A percentile compares a stretch with the other conserved stretches of the same genome.
These are phyloP conservation scores for Cystoderma amianthinum DNA, from an alignment of 768 basidiomycete genomes.

Conservation along the genomic window DNA sequence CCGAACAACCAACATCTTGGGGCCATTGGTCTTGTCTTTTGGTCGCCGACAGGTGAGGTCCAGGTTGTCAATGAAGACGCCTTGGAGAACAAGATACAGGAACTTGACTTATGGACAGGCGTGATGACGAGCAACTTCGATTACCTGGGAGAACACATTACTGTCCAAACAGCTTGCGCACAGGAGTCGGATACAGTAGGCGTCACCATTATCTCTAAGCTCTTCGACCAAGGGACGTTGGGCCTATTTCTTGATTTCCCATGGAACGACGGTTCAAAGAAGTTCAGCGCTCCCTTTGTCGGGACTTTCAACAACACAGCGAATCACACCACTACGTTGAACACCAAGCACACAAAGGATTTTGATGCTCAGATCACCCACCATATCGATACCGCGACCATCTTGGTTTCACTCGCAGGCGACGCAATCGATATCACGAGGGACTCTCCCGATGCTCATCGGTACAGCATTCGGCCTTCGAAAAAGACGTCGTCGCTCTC, in stretches of 20 bases:
- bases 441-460: constrained; percentile 34
- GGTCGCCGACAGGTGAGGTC: constrained; percentile 15
- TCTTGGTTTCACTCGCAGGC: constrained; percentile 36
- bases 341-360: constrained; percentile 7
- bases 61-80: constrained; percentile 29
- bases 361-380: constrained; percentile 34
- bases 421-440: constrained; percentile 30
- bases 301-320: constrained; percentile 40
- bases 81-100: constrained; percentile 27
- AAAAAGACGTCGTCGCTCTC: constrained; percentile 19
- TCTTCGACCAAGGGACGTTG: constrained; percentile 29
- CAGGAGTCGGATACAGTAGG: constrained; percentile 32
- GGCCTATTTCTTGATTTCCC: constrained; percentile 53
- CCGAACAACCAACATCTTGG: constrained; percentile 54
- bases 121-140: constrained; percentile 38
- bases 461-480: constrained; percentile 36
- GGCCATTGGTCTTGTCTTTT: constrained; percentile 39
- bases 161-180: constrained; percentile 31
- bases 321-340: constrained; percentile 41
- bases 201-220: constrained; percentile 29
- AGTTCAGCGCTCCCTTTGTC: constrained; percentile 54
- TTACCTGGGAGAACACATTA: constrained; percentile 24
- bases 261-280: constrained; percentile 50
- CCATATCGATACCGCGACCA: constrained; percentile 28
- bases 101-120: constrained; percentile 52